These are phyloP conservation scores for Fusarium albidum DNA, from an alignment of 2,329 filamentous ascomycete species.

Conservation along the genomic window DNA sequence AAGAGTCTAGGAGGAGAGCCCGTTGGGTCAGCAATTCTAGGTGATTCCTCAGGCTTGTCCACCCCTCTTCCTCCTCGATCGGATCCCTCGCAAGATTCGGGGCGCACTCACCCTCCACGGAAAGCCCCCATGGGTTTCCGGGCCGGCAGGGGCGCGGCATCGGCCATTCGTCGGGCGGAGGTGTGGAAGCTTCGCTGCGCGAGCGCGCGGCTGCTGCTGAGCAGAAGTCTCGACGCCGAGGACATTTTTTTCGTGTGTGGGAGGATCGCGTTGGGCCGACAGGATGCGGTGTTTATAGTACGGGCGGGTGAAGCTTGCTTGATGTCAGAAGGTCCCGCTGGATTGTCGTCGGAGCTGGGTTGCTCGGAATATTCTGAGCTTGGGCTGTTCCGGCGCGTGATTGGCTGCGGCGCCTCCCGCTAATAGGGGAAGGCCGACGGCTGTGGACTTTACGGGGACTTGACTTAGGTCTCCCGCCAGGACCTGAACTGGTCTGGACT, in stretches of 20 bases:
- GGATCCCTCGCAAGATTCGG: neutral
- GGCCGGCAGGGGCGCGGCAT: slow-evolving; percentile 58
- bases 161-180: slow-evolving; percentile 55
- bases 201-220: slow-evolving; percentile 50
- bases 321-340: slow-evolving; percentile 33
- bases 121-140: slow-evolving; percentile 68
- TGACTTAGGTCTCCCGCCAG: neutral
- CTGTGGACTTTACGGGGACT: slow-evolving; percentile 27
- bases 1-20: slow-evolving; percentile 69
- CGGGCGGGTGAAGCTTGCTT: slow-evolving; percentile 27
- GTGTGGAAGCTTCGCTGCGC: slow-evolving; percentile 58
- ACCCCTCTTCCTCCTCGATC: neutral
- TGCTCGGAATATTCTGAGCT: slow-evolving; percentile 41
- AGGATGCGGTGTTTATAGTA: slow-evolving; percentile 27
- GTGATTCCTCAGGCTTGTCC: neutral
- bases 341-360: slow-evolving; percentile 28
- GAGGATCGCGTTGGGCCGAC: slow-evolving; percentile 4
- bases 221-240: slow-evolving; percentile 53
- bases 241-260: slow-evolving; percentile 49
- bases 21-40: slow-evolving; percentile 16
- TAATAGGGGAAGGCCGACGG: slow-evolving; percentile 2
- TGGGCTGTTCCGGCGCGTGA: slow-evolving; percentile 31
- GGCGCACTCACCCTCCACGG: slow-evolving; percentile 63
- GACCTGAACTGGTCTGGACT: neutral
- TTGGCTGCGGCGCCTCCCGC: slow-evolving; percentile 36